Percentiles rank a stretch among this genome's conserved stretches.
Conservation (phyloP, 176 grass and related monocot species). For the Juncus effusus region DNA sequence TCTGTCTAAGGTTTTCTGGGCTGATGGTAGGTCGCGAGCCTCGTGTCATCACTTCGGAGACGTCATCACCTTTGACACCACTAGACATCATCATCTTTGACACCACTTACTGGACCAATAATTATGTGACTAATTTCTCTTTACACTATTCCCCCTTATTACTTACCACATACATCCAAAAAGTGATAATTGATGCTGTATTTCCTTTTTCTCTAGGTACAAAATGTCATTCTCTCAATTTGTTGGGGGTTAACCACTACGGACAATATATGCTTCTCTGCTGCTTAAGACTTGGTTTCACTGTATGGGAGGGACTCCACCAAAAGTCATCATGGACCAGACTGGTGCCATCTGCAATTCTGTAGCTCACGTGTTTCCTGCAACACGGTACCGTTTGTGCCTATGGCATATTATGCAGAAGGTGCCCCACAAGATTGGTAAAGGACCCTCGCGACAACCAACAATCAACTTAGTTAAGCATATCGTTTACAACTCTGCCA, state of each 20-base stretch:
- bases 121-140: constrained; percentile 18
- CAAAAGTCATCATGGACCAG: constrained; percentile 64
- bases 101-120: constrained; percentile 47
- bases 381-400: constrained; percentile 57
- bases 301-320: constrained; percentile 61
- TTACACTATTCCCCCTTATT: no score
- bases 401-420: constrained; percentile 56
- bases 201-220: not conserved
- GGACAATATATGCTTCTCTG: constrained; percentile 58
- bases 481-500: constrained; percentile 59
- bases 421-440: constrained; percentile 48
- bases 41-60: constrained; percentile 60
- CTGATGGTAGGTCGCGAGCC: constrained; percentile 36
- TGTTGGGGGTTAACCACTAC: constrained; percentile 64
- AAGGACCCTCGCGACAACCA: constrained; percentile 22
- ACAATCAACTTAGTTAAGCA: constrained; percentile 44
- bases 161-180: no score
- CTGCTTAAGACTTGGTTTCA: constrained; percentile 65
- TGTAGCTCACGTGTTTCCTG: constrained; percentile 57
- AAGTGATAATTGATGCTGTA: no score
- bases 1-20: constrained; percentile 46
- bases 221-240: constrained; percentile 60
- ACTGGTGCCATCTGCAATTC: constrained; percentile 46
- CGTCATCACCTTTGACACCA: constrained; percentile 58
- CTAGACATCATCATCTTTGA: constrained; percentile 64